These are phyloP conservation scores for Pseudogymnoascus sp. DNA, from an alignment of 2,329 filamentous ascomycete genomes.

Conservation along the genomic window DNA sequence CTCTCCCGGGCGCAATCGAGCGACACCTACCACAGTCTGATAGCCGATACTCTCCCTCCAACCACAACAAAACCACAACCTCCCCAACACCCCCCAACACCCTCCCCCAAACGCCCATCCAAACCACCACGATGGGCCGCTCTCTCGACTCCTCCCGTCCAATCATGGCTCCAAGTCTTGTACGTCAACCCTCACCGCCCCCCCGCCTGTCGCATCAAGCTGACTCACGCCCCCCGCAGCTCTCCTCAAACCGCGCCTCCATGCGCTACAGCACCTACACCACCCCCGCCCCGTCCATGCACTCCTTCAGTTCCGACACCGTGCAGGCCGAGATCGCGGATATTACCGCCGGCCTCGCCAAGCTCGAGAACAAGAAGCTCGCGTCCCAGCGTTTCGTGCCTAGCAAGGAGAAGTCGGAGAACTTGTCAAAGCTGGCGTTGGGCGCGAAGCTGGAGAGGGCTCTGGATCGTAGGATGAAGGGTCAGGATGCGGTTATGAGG, in stretches of 20 bases:
- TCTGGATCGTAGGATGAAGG: constrained; percentile 57
- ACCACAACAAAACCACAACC: constrained; percentile 1
- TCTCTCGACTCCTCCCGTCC: constrained; percentile 46
- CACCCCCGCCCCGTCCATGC: constrained; percentile 31
- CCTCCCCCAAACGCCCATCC: neutral
- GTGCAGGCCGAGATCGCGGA: constrained; percentile 43
- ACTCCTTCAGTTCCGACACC: constrained; percentile 24
- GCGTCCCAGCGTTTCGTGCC: constrained; percentile 58
- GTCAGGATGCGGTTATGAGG: constrained; percentile 60
- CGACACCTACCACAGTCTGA: neutral
- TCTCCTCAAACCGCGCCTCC: constrained; percentile 39
- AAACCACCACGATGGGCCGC: constrained; percentile 27
- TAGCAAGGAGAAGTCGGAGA: constrained; percentile 56
- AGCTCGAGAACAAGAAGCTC: constrained; percentile 61
- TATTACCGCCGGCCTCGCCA: constrained; percentile 55
- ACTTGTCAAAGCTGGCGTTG: constrained; percentile 60
- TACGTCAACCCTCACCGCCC: constrained; percentile 27
- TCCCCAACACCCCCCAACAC: neutral
- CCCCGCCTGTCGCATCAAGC: constrained; percentile 8
- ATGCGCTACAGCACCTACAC: constrained; percentile 45
- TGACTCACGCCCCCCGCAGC: constrained; percentile 21
- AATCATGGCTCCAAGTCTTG: constrained; percentile 42
- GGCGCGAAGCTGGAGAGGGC: constrained; percentile 68
- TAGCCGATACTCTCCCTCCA: neutral
- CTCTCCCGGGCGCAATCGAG: neutral